Base-by-base conservation (phyloP, 148 eudicot species). In the Rhododendron molle region DNA sequence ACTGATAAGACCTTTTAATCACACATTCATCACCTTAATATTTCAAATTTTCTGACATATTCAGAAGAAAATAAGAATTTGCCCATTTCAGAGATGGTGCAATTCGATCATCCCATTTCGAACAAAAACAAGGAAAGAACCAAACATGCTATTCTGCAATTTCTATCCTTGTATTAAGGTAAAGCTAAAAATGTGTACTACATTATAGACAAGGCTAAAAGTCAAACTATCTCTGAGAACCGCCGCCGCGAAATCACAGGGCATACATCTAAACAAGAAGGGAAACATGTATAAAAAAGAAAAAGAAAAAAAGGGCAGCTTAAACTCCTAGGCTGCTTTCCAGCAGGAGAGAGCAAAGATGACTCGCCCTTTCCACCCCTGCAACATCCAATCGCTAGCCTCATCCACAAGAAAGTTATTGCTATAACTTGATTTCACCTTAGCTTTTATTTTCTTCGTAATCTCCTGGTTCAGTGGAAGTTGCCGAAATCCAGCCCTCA, bases 401-500 rank as follows among this genome's bases (percentile, higher is more conserved):
- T n/a, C n/a, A n/a, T n/a, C n/a, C n/a, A n/a, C n/a, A n/a, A n/a
- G n/a, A n/a, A n/a, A n/a, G n/a, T n/a, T n/a, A n/a, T n/a, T n/a
- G n/a, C n/a, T n/a, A n/a, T n/a, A n/a, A 20, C 71, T 69, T 16
- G 44, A 43, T 28, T 44, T 78, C 76, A 86, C 85, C 83, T 76
- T 77, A 9, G 83, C 71, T 46, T 36, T 87, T 36, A 87, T 21
- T 69, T 78, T 71, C 77, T 78, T 62, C 40, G 54, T 67, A 32
- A 83, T 65, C 67, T 67, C 44, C 65, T 69, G 83, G 60, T 83
- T 47, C 65, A 87, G n/a, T 20, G 88, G 88, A 26, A 86, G 81
- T 30, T 32, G 81, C 46, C 23, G 76, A 20, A 86, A 82, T 72
- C 88, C 88, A 7, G 82, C 88, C 76, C 88, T 82, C 71, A 28